Evolutionary conservation across 495 filamentous ascomycete genomes (phyloP).

Genomic region (Penicillium arizonense): DNA sequence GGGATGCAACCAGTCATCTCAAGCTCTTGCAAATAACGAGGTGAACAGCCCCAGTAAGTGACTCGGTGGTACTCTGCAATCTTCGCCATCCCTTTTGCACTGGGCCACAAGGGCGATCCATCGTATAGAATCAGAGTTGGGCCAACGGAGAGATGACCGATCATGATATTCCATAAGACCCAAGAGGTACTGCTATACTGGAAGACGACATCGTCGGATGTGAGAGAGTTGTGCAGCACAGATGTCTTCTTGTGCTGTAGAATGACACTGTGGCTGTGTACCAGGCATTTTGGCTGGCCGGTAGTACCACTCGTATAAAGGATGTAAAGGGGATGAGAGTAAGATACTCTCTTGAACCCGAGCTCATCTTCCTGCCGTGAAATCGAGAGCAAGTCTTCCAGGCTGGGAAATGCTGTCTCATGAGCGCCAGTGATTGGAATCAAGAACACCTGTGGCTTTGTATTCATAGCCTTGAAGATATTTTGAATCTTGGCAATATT

Average conservation of each 20-base stretch:
- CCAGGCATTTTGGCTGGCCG: slow-evolving; percentile 71
- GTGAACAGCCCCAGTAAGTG: slow-evolving; percentile 61
- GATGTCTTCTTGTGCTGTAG: slow-evolving; percentile 59
- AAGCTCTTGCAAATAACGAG: slow-evolving; percentile 67
- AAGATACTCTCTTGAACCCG: slow-evolving; percentile 55
- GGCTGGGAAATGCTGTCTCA: slow-evolving; percentile 43
- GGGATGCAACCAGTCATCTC: slow-evolving; percentile 56
- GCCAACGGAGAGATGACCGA: slow-evolving; percentile 62
- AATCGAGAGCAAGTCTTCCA: slow-evolving; percentile 16
- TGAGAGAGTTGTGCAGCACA: slow-evolving; percentile 54
- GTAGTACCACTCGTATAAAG: slow-evolving; percentile 73
- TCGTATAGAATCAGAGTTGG: slow-evolving; percentile 65
- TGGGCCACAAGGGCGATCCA: slow-evolving; percentile 68
- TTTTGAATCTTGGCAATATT: slow-evolving; percentile 41
- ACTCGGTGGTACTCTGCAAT: slow-evolving; percentile 46
- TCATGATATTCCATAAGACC: slow-evolving; percentile 73
- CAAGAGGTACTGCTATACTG: slow-evolving; percentile 69
- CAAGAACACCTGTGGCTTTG: slow-evolving; percentile 42
- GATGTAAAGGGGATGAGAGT: slow-evolving; percentile 68
- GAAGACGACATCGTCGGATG: slow-evolving; percentile 42
- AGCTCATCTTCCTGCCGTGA: slow-evolving; percentile 18
- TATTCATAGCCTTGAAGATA: slow-evolving; percentile 41
- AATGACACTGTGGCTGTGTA: slow-evolving; percentile 61
- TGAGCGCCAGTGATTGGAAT: slow-evolving; percentile 16
- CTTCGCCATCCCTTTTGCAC: slow-evolving; percentile 21